Conservation (phyloP, 1,284 basidiomycete genomes). For the Cystobasidium slooffiae region DNA sequence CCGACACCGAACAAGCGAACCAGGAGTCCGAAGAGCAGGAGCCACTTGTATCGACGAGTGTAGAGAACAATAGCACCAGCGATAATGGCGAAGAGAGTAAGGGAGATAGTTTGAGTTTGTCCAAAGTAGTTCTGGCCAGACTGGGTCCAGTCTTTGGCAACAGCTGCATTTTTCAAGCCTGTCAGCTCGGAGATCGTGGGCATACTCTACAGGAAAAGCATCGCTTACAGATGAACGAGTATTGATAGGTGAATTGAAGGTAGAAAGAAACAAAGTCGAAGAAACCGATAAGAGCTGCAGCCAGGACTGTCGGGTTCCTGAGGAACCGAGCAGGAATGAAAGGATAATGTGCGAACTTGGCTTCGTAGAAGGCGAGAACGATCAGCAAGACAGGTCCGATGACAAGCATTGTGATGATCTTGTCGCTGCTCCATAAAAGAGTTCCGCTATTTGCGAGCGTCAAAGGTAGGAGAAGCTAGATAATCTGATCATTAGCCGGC, state of each 20-base stretch:
- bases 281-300: slow-evolving; percentile 55
- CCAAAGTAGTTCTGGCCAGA: slow-evolving; percentile 48
- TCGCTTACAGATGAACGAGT: slow-evolving; percentile 47
- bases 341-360: slow-evolving; percentile 58
- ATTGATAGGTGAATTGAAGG: slow-evolving; percentile 54
- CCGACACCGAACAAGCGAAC: slow-evolving; percentile 57
- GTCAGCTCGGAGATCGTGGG: neutral
- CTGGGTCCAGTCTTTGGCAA: slow-evolving; percentile 47
- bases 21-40: slow-evolving; percentile 69
- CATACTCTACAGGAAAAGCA: too few relatives aligned
- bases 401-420: slow-evolving; percentile 57
- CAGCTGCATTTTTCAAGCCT: slow-evolving; percentile 13
- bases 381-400: slow-evolving; percentile 59
- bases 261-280: slow-evolving; percentile 58
- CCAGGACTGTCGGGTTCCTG: slow-evolving; percentile 55
- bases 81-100: slow-evolving; percentile 66
- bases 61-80: slow-evolving; percentile 66
- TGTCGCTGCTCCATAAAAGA: slow-evolving; percentile 41
- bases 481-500: slow-evolving; percentile 56
- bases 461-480: slow-evolving; percentile 64
- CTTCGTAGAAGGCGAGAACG: slow-evolving; percentile 59
- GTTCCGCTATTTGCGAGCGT: slow-evolving; percentile 61
- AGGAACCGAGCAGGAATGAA: slow-evolving; percentile 59
- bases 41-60: slow-evolving; percentile 66
- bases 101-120: slow-evolving; percentile 62